Conservation (phyloP, 2,329 filamentous ascomycete species). For the Atkinsonella texensis region DNA sequence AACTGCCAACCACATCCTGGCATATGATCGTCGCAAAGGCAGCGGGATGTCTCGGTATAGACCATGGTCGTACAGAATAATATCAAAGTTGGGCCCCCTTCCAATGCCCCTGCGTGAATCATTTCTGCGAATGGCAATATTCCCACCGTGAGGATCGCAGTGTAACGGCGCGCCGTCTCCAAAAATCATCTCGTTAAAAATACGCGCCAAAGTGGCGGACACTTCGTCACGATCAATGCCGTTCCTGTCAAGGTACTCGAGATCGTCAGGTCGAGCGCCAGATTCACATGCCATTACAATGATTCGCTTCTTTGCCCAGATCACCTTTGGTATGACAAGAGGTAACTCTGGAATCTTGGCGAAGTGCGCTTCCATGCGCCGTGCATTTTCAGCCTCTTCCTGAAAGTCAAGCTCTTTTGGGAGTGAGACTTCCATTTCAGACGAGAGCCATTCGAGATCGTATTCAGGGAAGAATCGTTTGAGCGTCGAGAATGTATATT, state of each 20-base stretch:
- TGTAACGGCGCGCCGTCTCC: conserved; percentile 78
- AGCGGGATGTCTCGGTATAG: conserved; percentile 86
- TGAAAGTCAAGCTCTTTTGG: conserved; percentile 87
- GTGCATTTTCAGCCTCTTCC: conserved; percentile 75
- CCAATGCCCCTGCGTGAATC: conserved; percentile 36
- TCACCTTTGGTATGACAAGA: conserved; percentile 75
- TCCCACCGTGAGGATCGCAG: conserved; percentile 94
- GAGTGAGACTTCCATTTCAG: conserved; percentile 83
- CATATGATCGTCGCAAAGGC: conserved; percentile 70
- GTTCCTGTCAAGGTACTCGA: conserved; percentile 73
- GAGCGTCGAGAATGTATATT: conserved; percentile 78
- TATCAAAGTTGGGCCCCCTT: conserved; percentile 67
- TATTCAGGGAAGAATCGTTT: conserved; percentile 96
- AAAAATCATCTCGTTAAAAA: conserved; percentile 99
- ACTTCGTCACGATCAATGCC: conserved; percentile 92
- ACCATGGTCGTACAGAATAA: conserved; percentile 94
- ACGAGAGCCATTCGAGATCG: conserved; percentile 88
- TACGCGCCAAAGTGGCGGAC: conserved; percentile 73
- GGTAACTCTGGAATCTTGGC: conserved; percentile 60
- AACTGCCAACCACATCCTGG: conserved; percentile 94
- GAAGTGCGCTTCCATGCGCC: conserved; percentile 71
- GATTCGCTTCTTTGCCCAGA: conserved; percentile 82
- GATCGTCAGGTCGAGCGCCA: conserved; percentile 77
- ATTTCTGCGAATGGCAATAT: conserved; percentile 83
- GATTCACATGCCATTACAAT: conserved; percentile 91